These are phyloP conservation scores for Ustilago vetiveriae DNA, from an alignment of 1,284 basidiomycete genomes.

Conservation along the genomic window DNA sequence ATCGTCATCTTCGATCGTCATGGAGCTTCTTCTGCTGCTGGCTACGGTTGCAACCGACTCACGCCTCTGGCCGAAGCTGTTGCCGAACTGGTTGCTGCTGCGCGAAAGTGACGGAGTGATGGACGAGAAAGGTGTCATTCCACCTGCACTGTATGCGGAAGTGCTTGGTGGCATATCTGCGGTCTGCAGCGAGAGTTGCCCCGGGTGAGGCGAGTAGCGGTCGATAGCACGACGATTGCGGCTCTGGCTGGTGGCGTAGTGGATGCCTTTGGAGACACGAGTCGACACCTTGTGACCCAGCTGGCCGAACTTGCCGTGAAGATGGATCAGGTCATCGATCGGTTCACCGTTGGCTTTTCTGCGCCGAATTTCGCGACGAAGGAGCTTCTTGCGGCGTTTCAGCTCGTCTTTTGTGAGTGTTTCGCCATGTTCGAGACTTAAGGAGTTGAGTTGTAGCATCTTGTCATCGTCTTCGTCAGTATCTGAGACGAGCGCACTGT, in stretches of 20 bases:
- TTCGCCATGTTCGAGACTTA: slow-evolving; percentile 53
- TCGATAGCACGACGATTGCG: slow-evolving; percentile 62
- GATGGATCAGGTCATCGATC: slow-evolving; percentile 28
- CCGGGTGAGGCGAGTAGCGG: slow-evolving; percentile 52
- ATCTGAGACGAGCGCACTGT: slow-evolving; percentile 19
- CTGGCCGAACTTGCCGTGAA: slow-evolving; percentile 25
- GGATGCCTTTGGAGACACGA: slow-evolving; percentile 50
- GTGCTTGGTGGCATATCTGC: slow-evolving; percentile 24
- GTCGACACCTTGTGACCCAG: slow-evolving; percentile 37
- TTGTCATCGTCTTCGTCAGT: slow-evolving; percentile 17
- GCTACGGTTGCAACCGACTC: slow-evolving; percentile 35
- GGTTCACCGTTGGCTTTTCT: slow-evolving; percentile 46
- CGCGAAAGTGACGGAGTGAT: slow-evolving; percentile 29
- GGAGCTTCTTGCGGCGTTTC: slow-evolving; percentile 47
- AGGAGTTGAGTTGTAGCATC: slow-evolving; percentile 16
- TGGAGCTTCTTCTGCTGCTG: slow-evolving; percentile 41
- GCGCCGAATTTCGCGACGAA: slow-evolving; percentile 42
- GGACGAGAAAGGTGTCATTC: slow-evolving; percentile 17
- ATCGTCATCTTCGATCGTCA: slow-evolving; percentile 29
- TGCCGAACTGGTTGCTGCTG: slow-evolving; percentile 19
- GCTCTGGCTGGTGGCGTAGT: slow-evolving; percentile 51
- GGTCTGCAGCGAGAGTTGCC: slow-evolving; percentile 21
- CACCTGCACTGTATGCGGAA: slow-evolving; percentile 16
- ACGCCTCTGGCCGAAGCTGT: slow-evolving; percentile 23
- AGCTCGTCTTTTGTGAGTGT: slow-evolving; percentile 48